Percentiles rank a stretch among this genome's conserved stretches.
Evolutionary conservation across 306 rosid genomes (phyloP).

Genomic region (Corylus heterophylla): DNA sequence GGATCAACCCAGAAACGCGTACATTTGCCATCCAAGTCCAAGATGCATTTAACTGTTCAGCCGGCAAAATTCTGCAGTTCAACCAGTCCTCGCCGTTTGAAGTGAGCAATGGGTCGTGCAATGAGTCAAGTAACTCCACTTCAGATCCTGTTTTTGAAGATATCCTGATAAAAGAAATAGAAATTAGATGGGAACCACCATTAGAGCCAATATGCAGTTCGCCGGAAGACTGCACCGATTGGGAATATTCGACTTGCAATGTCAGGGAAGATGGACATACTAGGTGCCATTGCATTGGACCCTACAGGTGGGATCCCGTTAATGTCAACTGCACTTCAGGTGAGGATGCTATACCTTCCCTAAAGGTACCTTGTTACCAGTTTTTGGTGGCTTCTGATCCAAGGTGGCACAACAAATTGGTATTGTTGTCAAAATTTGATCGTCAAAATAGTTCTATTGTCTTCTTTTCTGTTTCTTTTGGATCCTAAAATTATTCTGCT

Average conservation of each 20-base stretch:
- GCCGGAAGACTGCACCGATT: background rate
- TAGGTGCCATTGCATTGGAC: slow-evolving; percentile 15
- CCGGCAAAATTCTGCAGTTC: background rate
- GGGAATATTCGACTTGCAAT: slow-evolving; percentile 16
- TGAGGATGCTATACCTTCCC: background rate
- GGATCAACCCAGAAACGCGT: background rate
- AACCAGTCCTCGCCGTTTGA: background rate
- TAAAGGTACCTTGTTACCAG: no score
- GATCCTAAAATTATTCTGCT: no score
- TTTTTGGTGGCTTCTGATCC: no score
- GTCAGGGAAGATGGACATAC: background rate
- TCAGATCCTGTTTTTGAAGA: background rate
- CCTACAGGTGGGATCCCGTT: background rate
- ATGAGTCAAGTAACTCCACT: background rate
- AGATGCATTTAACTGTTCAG: background rate
- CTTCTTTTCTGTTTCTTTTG: no score
- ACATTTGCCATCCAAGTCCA: slow-evolving; percentile 5
- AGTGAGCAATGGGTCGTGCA: background rate
- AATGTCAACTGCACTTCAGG: background rate
- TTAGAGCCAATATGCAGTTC: slow-evolving; percentile 13
- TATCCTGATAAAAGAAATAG: background rate
- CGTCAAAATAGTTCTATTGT: no score
- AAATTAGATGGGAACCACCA: slow-evolving; percentile 18
- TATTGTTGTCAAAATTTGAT: no score
- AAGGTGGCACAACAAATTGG: no score